A percentile compares a stretch with the other conserved stretches of the same genome.
Conservation (phyloP, 495 filamentous ascomycete species). For the Choiromyces venosus region DNA sequence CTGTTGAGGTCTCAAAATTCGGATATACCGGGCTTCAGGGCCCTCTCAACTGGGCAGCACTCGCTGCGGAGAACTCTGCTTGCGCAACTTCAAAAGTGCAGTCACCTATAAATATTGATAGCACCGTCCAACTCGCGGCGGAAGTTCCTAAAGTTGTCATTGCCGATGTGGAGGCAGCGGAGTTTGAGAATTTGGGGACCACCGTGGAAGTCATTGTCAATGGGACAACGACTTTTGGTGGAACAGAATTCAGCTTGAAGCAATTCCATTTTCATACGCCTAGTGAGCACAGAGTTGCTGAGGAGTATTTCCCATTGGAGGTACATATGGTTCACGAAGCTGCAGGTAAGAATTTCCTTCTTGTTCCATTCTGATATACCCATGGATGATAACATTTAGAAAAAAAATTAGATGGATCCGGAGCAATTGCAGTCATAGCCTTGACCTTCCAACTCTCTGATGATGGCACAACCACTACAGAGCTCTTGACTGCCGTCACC, state of each 20-base stretch:
- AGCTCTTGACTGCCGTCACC: conserved; percentile 54
- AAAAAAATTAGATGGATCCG: conserved; percentile 34
- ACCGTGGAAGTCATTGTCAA: conserved; percentile 43
- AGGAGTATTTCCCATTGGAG: conserved; percentile 57
- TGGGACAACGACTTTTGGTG: conserved; percentile 46
- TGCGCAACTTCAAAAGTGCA: conserved; percentile 36
- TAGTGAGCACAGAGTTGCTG: conserved; percentile 57
- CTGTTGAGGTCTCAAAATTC: conserved; percentile 38
- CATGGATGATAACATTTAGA: conserved; percentile 17
- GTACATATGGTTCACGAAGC: conserved; percentile 61
- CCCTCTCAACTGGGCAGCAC: conserved; percentile 40
- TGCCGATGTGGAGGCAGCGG: conserved; percentile 31
- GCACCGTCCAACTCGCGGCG: conserved; percentile 20
- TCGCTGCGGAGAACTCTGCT: conserved; percentile 37
- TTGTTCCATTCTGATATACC: background rate
- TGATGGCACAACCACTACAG: conserved; percentile 44
- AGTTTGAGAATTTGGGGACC: conserved; percentile 43
- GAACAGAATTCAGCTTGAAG: conserved; percentile 50
- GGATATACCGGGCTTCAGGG: conserved; percentile 40
- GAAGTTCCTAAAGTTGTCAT: conserved; percentile 30
- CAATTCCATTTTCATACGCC: conserved; percentile 71
- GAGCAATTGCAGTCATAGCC: conserved; percentile 53
- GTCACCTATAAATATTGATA: conserved; percentile 42
- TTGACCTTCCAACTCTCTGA: conserved; percentile 56
- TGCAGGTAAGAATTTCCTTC: conserved; percentile 36